Evolutionary conservation across 1,284 basidiomycete genomes (phyloP).

Genomic region (Phylloporus sp.): DNA sequence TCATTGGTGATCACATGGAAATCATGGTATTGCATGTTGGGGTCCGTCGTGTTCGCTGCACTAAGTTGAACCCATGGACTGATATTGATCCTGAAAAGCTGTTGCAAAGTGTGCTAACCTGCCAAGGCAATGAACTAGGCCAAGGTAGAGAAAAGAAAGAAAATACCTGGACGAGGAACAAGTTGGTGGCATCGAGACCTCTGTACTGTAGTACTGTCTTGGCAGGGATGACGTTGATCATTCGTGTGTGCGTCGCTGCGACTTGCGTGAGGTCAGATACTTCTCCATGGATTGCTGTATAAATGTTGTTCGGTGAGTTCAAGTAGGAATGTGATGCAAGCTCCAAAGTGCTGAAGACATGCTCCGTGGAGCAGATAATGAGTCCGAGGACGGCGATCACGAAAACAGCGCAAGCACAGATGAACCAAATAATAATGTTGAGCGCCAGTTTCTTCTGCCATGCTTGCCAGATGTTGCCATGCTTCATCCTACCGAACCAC

Average conservation of each 20-base stretch:
- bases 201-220: slow-evolving; percentile 86
- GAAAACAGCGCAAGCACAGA: slow-evolving; percentile 88
- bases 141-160: background rate
- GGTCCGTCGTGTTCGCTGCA: slow-evolving; percentile 80
- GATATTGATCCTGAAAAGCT: slow-evolving; percentile 80
- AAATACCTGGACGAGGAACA: slow-evolving; percentile 93
- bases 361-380: slow-evolving; percentile 93
- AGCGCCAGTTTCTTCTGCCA: slow-evolving; percentile 98
- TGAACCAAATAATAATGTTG: slow-evolving; percentile 96
- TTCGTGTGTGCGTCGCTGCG: slow-evolving; percentile 62
- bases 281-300: slow-evolving; percentile 88
- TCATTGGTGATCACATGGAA: slow-evolving; percentile 90
- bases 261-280: slow-evolving; percentile 82
- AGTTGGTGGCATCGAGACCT: slow-evolving; percentile 72
- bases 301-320: slow-evolving; percentile 74
- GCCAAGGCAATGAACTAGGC: slow-evolving; percentile 9
- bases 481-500: slow-evolving; percentile 89
- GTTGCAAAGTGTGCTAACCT: slow-evolving; percentile 94
- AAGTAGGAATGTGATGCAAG: slow-evolving; percentile 72
- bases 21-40: slow-evolving; percentile 91
- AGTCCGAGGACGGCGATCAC: slow-evolving; percentile 90
- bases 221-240: slow-evolving; percentile 76
- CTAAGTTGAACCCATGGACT: slow-evolving; percentile 86
- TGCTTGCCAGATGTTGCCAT: slow-evolving; percentile 91
- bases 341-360: slow-evolving; percentile 86